phyloP scores from a whole-genome alignment of 2,329 filamentous ascomycete genomes.

The Phyllosticta citriasiana region DNA sequence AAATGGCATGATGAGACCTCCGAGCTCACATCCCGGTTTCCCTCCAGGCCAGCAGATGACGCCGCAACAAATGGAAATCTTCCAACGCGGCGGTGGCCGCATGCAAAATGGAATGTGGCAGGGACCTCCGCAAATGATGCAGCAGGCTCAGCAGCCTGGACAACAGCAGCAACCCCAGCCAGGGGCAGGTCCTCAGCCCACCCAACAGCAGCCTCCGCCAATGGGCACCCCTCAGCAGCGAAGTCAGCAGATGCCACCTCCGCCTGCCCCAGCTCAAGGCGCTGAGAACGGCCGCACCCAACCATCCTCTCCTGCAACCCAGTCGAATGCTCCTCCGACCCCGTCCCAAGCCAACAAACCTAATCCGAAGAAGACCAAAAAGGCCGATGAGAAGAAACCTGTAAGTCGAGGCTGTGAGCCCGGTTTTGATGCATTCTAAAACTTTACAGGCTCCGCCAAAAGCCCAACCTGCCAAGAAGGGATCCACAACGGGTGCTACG shows the following conservation, averaged over 20 bases:
- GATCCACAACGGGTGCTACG: constrained; percentile 29
- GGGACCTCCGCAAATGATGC: constrained; percentile 44
- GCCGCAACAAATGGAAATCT: constrained; percentile 43
- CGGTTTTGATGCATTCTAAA: neutral
- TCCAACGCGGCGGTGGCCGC: constrained; percentile 24
- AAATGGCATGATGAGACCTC: constrained; percentile 46
- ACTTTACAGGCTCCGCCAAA: neutral
- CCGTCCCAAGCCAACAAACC: constrained; percentile 64
- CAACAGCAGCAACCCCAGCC: constrained; percentile 21
- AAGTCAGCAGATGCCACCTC: constrained; percentile 45
- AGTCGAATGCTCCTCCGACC: constrained; percentile 51
- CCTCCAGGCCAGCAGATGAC: constrained; percentile 47
- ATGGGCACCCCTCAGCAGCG: constrained; percentile 65
- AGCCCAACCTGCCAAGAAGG: constrained; percentile 33
- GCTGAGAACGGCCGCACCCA: constrained; percentile 33
- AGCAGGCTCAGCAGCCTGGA: constrained; percentile 18
- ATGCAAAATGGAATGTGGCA: constrained; percentile 29
- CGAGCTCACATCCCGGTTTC: constrained; percentile 39
- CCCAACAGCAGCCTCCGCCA: constrained; percentile 43
- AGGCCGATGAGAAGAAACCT: constrained; percentile 55
- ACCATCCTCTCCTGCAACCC: constrained; percentile 38
- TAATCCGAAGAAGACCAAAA: constrained; percentile 62
- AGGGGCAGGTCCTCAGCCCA: constrained; percentile 32
- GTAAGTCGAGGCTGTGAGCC: neutral
- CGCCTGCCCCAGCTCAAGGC: constrained; percentile 35